These are phyloP conservation scores for Saussurea involucrata DNA, from an alignment of 129 eudicot genomes.

Conservation along the genomic window DNA sequence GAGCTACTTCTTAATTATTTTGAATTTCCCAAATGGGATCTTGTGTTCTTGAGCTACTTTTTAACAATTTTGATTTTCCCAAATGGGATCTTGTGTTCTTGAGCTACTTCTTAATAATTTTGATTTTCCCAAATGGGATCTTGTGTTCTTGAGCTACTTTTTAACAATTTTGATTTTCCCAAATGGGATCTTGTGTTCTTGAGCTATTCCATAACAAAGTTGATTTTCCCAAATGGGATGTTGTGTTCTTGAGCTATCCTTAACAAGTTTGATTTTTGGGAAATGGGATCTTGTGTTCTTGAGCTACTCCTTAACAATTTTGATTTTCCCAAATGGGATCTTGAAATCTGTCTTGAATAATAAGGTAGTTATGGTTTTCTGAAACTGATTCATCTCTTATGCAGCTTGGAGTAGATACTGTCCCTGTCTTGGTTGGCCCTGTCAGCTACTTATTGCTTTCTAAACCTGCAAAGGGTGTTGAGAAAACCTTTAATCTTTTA, in stretches of 20 bases:
- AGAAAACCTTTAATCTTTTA: conserved; percentile 37
- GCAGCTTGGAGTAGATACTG: conserved; percentile 61
- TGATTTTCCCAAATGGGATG: not conserved
- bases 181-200: not conserved
- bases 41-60: not conserved
- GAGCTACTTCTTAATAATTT: not conserved
- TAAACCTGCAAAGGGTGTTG: conserved; percentile 50
- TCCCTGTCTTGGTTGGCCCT: conserved; percentile 75
- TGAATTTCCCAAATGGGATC: not conserved
- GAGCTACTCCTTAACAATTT: not conserved
- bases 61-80: not conserved
- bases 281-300: not conserved
- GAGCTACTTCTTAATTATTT: not conserved
- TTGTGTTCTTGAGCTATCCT: not conserved
- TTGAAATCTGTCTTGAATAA: not conserved
- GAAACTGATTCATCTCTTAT: not conserved
- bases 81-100: not conserved
- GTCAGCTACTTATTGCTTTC: conserved; percentile 66
- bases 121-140: not conserved
- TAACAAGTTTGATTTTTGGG: no score
- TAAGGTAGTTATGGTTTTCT: not conserved
- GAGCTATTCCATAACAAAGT: not conserved
- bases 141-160: not conserved
- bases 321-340: not conserved
- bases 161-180: not conserved